A percentile compares a stretch with the other conserved stretches of the same genome.
Evolutionary conservation across 805 yeast genomes (phyloP).

Genomic region (Saccharomycopsis sp.): DNA sequence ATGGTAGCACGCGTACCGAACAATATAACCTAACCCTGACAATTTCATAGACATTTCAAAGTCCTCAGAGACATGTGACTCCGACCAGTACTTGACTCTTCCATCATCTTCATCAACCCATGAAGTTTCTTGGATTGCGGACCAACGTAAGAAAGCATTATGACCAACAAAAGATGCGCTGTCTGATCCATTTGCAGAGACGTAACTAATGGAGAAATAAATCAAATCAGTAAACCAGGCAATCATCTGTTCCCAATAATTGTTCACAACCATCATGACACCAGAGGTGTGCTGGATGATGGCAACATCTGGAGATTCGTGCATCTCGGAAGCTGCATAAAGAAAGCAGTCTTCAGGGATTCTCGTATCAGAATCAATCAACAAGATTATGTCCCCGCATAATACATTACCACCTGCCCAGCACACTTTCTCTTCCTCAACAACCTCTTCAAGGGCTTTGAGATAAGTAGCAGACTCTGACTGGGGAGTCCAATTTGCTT

Average conservation of each 20-base stretch:
- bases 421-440: neutral
- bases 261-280: neutral
- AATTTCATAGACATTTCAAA: slow-evolving; percentile 1
- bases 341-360: neutral
- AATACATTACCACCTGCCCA: slow-evolving; percentile 1
- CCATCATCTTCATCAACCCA: slow-evolving; percentile 1
- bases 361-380: slow-evolving; percentile 1
- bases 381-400: neutral
- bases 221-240: slow-evolving; percentile 1
- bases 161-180: neutral
- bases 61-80: slow-evolving; percentile 1
- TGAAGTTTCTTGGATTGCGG: neutral
- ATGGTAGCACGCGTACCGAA: neutral
- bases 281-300: neutral
- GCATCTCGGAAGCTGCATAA: neutral
- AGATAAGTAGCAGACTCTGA: neutral
- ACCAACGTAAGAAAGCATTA: slow-evolving; percentile 2
- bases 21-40: neutral
- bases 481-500: neutral
- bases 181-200: neutral
- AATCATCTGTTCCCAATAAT: neutral
- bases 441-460: neutral
- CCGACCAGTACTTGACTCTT: neutral
- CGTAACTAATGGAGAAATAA: neutral
- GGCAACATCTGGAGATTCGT: neutral